Evolutionary conservation across 23 red algal species (phyloP).

Genomic region (Pyropia haitanensis): DNA sequence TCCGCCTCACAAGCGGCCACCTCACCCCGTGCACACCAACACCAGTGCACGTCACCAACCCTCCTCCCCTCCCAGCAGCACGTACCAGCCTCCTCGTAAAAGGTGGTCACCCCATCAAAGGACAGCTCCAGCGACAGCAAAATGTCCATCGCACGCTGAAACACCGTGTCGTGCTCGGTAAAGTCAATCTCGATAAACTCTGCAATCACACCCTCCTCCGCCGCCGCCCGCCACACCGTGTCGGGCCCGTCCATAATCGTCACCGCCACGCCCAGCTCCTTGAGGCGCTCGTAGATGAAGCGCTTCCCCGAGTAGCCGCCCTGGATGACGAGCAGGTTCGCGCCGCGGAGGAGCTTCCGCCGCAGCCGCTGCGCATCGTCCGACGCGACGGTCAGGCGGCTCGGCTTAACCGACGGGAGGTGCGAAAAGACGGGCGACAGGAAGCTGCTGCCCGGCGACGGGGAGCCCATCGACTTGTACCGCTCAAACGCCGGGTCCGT

Average conservation of each 20-base stretch:
- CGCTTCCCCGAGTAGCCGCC: constrained; percentile 82
- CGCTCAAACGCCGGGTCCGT: constrained; percentile 10
- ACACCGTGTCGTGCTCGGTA: constrained; percentile 58
- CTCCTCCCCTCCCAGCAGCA: too few species aligned
- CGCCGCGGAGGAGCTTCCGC: constrained; percentile 74
- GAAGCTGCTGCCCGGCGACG: constrained; percentile 18
- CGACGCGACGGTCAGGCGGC: constrained; percentile 32
- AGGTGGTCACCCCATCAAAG: constrained; percentile 88
- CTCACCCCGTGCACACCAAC: too few species aligned
- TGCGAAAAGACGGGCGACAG: constrained; percentile 74
- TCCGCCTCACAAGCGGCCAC: too few species aligned
- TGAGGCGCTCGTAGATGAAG: constrained; percentile 79
- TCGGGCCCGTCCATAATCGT: constrained; percentile 92
- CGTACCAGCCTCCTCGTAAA: constrained; percentile 68
- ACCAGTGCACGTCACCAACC: too few species aligned
- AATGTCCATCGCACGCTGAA: constrained; percentile 31
- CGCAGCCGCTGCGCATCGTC: constrained; percentile 60
- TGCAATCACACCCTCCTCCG: constrained; percentile 48
- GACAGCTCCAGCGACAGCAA: constrained; percentile 32
- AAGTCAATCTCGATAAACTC: constrained; percentile 82
- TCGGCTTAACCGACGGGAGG: constrained; percentile 62
- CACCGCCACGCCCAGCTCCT: constrained; percentile 57
- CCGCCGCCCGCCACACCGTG: constrained; percentile 29
- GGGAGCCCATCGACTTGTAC: constrained; percentile 35
- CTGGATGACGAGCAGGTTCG: constrained; percentile 83